Base-by-base conservation (phyloP, 768 basidiomycete genomes). In the Naematelia aurantialba region DNA sequence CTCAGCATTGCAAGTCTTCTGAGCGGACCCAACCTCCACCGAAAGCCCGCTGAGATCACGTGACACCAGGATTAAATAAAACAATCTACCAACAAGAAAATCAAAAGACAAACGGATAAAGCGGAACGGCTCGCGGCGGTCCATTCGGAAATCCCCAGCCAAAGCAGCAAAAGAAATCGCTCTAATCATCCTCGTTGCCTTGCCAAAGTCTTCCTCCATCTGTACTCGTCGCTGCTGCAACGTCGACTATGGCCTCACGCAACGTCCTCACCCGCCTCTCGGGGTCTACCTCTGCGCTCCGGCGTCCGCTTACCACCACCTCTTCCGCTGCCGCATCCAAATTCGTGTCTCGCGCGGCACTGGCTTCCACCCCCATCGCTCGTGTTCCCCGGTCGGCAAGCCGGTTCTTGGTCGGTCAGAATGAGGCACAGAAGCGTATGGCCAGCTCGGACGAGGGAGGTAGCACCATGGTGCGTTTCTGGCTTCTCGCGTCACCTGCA, bases 361-460 rank as follows among this genome's bases (percentile, higher is more conserved):
- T 76, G 31, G 50, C 59, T 17, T 50, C 69, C 3, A 71, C 70
- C 21, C 67, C 75, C 11, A 46, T 70, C 24, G 73, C 75, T 25
- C 52, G 69, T 44, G 73, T 74, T n/a, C 58, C 65, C 4, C 61
- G 75, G 59, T 58, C 60, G 14, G 67, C 63, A 29, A 57, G 67
- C 31, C 61, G 58, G 58, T 67, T 57, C 34, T 56, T 72, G 54
- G 67, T 76, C 19, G 29, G 29, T 11, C 19, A 24, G 34, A 53
- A 58, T 48, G 66, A 65, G 12, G 64, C 57, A 19, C 66, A 61
- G 48, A 66, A 60, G 60, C 59, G 75, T 45, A 34, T 51, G 25
- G 75, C 73, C 45, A 63, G 61, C 22, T 64, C 60, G 4, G 74
- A 76, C 31, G 65, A 69, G 48, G 75, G 75, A 27, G 60, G 34